phyloP scores from a whole-genome alignment of 139 green algal species.

The Ettlia oleoabundans region DNA sequence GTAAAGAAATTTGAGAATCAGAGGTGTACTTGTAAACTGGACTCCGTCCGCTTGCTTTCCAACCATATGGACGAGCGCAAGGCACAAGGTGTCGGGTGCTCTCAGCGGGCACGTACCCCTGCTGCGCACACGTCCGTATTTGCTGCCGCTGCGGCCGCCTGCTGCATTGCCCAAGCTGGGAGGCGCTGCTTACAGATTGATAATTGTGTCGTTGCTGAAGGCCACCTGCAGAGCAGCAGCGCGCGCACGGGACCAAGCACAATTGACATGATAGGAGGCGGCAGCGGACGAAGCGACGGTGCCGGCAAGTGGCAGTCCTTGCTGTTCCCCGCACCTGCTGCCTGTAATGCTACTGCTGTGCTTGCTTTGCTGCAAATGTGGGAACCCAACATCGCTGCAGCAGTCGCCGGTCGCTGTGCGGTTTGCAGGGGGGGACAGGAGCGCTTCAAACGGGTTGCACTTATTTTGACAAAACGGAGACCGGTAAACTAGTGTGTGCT shows the following conservation, averaged over 20 bases:
- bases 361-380: neutral
- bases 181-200: too few species aligned
- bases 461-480: too few species aligned
- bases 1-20: too few species aligned
- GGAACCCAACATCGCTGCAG: neutral
- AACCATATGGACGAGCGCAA: too few species aligned
- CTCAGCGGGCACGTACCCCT: too few species aligned
- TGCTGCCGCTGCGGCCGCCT: neutral
- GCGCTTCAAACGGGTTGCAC: neutral
- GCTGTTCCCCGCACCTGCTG: neutral
- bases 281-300: neutral
- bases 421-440: neutral
- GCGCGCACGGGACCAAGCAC: too few species aligned
- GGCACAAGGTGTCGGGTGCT: too few species aligned
- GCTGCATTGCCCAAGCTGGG: neutral
- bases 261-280: too few species aligned
- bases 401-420: neutral
- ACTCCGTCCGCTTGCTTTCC: too few species aligned
- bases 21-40: too few species aligned
- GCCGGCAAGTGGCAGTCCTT: neutral
- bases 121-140: neutral
- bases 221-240: too few species aligned
- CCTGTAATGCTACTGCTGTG: neutral
- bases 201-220: constrained; percentile 1
- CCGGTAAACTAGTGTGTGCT: too few species aligned